phyloP scores from a whole-genome alignment of 164 flowering plant genomes.

The Vitis labrusca region DNA sequence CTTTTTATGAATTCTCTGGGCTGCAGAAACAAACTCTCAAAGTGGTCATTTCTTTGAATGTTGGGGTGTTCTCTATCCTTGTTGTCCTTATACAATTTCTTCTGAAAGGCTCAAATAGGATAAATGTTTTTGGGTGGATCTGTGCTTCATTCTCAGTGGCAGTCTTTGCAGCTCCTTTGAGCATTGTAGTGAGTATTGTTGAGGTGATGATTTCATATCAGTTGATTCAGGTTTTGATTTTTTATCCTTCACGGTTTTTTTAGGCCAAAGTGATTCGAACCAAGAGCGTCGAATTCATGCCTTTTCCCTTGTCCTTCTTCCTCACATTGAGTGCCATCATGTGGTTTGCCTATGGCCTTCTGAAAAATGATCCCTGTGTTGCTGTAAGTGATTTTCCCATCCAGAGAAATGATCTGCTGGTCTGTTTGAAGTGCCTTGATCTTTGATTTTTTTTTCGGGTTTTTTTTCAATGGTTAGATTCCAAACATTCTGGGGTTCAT shows the following conservation, averaged over 20 bases:
- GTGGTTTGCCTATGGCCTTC: constrained; percentile 46
- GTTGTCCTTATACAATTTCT: constrained; percentile 25
- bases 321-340: constrained; percentile 43
- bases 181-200: constrained; percentile 31
- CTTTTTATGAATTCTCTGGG: not conserved
- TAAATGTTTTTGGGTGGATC: constrained; percentile 46
- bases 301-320: constrained; percentile 38
- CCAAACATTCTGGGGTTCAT: constrained; percentile 42
- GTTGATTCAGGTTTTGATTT: too few species aligned
- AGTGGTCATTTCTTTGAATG: constrained; percentile 20
- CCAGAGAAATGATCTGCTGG: not conserved
- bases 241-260: not conserved
- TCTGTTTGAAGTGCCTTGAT: too few species aligned
- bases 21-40: constrained; percentile 30
- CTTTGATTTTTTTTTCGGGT: too few species aligned
- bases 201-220: not conserved
- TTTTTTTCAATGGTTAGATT: constrained; percentile 16
- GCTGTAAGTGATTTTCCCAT: constrained; percentile 27
- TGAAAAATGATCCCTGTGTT: constrained; percentile 28
- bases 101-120: constrained; percentile 3
- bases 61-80: constrained; percentile 30
- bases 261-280: constrained; percentile 38
- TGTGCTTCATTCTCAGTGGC: constrained; percentile 35
- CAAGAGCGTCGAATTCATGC: constrained; percentile 52
- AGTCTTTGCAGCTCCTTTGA: constrained; percentile 61